phyloP scores from a whole-genome alignment of 2,329 filamentous ascomycete genomes.

The Seiridium unicorne region DNA sequence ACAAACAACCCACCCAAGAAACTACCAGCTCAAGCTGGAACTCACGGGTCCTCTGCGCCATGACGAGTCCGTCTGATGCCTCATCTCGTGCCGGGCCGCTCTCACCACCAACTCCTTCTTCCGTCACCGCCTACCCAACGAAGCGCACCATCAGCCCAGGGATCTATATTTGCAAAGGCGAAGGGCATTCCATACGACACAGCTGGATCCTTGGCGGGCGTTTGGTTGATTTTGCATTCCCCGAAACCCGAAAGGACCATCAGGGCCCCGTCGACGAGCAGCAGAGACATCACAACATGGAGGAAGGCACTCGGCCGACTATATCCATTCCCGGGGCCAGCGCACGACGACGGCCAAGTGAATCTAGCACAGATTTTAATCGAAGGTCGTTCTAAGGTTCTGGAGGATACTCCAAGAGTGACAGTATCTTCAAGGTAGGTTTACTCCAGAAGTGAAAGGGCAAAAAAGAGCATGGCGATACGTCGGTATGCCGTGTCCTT shows the following conservation, averaged over 20 bases:
- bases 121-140: conserved; percentile 8
- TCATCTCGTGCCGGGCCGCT: not conserved
- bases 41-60: conserved; percentile 5
- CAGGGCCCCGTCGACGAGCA: not conserved
- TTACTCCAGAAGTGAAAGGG: not conserved
- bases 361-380: not conserved
- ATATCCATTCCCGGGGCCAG: not conserved
- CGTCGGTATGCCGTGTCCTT: too few species aligned
- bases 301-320: conserved; percentile 2
- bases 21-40: not conserved
- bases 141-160: conserved; percentile 9
- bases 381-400: not conserved
- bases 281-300: not conserved
- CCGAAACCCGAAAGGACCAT: not conserved
- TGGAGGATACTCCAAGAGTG: not conserved
- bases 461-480: too few species aligned
- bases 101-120: conserved; percentile 5
- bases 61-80: not conserved
- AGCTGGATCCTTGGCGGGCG: conserved; percentile 12
- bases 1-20: not conserved
- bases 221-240: conserved; percentile 10
- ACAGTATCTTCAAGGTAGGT: not conserved
- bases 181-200: conserved; percentile 10
- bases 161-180: conserved; percentile 13
- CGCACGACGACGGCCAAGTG: not conserved